Evolutionary conservation across 129 eudicot species (phyloP), one percentile per base, ranked within the genome.

Genomic region (Rutidosis leptorrhynchoides): DNA sequence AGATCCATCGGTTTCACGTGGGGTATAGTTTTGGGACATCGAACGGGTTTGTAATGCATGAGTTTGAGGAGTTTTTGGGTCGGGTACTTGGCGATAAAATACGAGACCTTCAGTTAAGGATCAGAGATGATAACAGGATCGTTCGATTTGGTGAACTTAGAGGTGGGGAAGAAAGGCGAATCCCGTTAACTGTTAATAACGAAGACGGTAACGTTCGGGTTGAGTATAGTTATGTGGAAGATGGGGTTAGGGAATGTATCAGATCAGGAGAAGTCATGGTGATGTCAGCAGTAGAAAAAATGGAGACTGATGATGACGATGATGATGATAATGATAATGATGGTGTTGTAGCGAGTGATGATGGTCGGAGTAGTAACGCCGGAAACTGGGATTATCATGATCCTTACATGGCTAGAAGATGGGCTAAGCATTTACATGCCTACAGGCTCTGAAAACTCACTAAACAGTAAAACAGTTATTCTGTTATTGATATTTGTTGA

Each of bases 351-450:
- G 74, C 29, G 6, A 40, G 64, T 17, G 69, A 62, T 22, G 86
- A 80, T 43, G 85, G 85, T 3, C 79, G 96, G 63, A 62, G 76
- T 14, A 84, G 88, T 74, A 81, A 70, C 78, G 88, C 52, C 5
- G 90, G 82, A 20, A 82, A 65, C 55, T 87, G 96, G 96, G 96
- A 88, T 71, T 87, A 79, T 32, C 96, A 85, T 75, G 98, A 91
- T 60, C 83, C 94, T 7, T 83, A 77, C 67, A 87, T 85, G 96
- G 96, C 98, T 17, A 83, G 98, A 78, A 83, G 98, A 80, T 91
- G 96, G 98, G 96, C 98, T 45, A 91, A 88, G 73, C 90, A 86
- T 75, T 66, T 91, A 81, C 96, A 88, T 77, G 88, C 88, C 2
- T 82, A 84, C 43, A 82, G 91, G 74, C 63, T 79, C 16, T 87